phyloP scores from a whole-genome alignment of 306 rosid species.

The Alnus glutinosa region DNA sequence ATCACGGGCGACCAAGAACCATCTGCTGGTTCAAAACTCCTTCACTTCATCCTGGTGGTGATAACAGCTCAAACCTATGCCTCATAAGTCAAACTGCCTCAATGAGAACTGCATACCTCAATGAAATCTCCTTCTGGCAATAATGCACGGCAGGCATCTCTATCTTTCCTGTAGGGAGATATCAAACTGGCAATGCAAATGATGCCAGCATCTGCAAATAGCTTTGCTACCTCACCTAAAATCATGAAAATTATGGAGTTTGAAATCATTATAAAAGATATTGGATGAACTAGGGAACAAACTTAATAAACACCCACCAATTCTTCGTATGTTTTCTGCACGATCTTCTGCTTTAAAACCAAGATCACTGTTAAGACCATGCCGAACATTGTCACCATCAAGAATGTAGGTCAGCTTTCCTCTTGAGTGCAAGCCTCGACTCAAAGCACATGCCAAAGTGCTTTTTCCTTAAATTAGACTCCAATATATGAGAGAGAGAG shows the following conservation, averaged over 20 bases:
- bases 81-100: constrained; percentile 12
- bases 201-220: constrained; percentile 94
- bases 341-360: constrained; percentile 89
- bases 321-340: constrained; percentile 84
- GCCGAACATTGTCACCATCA: constrained; percentile 97
- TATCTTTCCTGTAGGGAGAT: constrained; percentile 85
- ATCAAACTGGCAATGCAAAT: constrained; percentile 92
- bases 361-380: constrained; percentile 90
- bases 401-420: constrained; percentile 82
- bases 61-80: constrained; percentile 23
- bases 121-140: constrained; percentile 82
- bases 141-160: constrained; percentile 88
- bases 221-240: constrained; percentile 95
- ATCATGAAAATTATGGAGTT: constrained; percentile 24
- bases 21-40: constrained; percentile 26
- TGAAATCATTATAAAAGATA: constrained; percentile 6
- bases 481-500: constrained; percentile 28
- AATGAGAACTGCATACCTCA: constrained; percentile 56
- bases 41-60: constrained; percentile 8
- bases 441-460: constrained; percentile 91
- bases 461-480: constrained; percentile 73
- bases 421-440: constrained; percentile 70
- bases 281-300: background rate
- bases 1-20: constrained; percentile 20
- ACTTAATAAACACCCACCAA: constrained; percentile 53